Evolutionary conservation across 2,329 filamentous ascomycete genomes (phyloP).

Genomic region (Fusarium sp.): DNA sequence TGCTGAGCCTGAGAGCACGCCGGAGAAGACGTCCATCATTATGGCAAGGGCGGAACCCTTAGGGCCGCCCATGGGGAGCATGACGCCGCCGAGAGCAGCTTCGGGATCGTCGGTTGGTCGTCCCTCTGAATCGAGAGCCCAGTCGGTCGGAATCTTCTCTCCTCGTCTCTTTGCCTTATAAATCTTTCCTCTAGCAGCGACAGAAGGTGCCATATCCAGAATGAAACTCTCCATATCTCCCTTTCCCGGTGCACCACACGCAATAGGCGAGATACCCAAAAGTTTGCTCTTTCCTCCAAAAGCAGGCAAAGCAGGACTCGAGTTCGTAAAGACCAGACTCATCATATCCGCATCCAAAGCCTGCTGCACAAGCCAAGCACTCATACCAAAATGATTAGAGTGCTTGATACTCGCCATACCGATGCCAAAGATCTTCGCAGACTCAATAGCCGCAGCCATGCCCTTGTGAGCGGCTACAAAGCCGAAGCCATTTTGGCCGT

Average conservation of each 20-base stretch:
- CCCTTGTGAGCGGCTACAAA: slow-evolving; percentile 75
- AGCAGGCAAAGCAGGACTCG: slow-evolving; percentile 75
- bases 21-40: slow-evolving; percentile 93
- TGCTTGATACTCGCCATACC: slow-evolving; percentile 81
- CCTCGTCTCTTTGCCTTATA: slow-evolving; percentile 75
- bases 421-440: slow-evolving; percentile 73
- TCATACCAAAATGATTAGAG: slow-evolving; percentile 87
- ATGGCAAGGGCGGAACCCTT: slow-evolving; percentile 82
- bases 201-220: slow-evolving; percentile 77
- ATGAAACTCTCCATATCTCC: slow-evolving; percentile 69
- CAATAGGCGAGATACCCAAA: slow-evolving; percentile 79
- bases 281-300: slow-evolving; percentile 76
- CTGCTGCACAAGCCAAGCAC: slow-evolving; percentile 82
- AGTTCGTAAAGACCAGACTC: slow-evolving; percentile 77
- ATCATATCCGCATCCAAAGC: slow-evolving; percentile 78
- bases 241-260: slow-evolving; percentile 77
- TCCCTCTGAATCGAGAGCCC: slow-evolving; percentile 80
- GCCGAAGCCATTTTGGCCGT: slow-evolving; percentile 78
- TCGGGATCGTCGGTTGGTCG: slow-evolving; percentile 76
- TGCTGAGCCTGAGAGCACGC: slow-evolving; percentile 78
- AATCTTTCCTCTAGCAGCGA: slow-evolving; percentile 78
- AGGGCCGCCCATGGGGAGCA: slow-evolving; percentile 87
- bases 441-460: slow-evolving; percentile 74
- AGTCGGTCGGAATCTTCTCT: slow-evolving; percentile 76
- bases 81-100: slow-evolving; percentile 77